Conservation (phyloP, 768 basidiomycete species). For the Russula sp. region DNA sequence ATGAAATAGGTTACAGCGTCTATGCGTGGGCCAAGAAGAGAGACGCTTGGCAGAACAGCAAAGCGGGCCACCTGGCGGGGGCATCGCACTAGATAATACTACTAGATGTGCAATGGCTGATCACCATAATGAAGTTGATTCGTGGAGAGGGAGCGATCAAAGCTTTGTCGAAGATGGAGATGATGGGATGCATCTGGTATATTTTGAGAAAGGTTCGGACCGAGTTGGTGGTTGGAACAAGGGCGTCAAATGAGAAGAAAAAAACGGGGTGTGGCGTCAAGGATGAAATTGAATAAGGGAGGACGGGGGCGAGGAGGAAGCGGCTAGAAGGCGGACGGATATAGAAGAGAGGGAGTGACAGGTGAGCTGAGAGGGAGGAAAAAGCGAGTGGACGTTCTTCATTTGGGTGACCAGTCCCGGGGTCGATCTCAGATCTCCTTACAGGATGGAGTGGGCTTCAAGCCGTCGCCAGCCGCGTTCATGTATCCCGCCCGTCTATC, state of each 20-base stretch:
- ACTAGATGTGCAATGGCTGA: background rate
- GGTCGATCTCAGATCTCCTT: constrained; percentile 23
- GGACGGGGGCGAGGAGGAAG: constrained; percentile 1
- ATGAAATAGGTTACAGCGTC: constrained; percentile 56
- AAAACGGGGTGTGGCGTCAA: background rate
- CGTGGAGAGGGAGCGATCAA: background rate
- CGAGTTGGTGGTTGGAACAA: too few species aligned
- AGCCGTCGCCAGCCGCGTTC: constrained; percentile 22
- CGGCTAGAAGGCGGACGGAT: constrained; percentile 17
- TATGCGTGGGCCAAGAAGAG: constrained; percentile 69
- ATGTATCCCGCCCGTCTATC: constrained; percentile 22
- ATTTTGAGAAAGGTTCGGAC: too few species aligned
- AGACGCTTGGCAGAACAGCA: constrained; percentile 61
- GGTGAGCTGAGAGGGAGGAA: constrained; percentile 18
- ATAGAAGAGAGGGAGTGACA: constrained; percentile 16
- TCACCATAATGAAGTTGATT: constrained; percentile 4
- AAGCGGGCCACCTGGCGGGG: constrained; percentile 58
- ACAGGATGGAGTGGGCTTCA: constrained; percentile 23
- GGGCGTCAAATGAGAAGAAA: background rate
- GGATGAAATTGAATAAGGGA: background rate
- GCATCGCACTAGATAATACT: constrained; percentile 17
- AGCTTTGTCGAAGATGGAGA: background rate
- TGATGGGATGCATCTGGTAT: too few species aligned
- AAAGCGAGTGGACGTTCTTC: constrained; percentile 21
- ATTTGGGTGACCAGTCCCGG: constrained; percentile 22